Evolutionary conservation across 2,329 filamentous ascomycete species (phyloP), one percentile per base, ranked within the genome.

Genomic region (Amylocarpus encephaloides): DNA sequence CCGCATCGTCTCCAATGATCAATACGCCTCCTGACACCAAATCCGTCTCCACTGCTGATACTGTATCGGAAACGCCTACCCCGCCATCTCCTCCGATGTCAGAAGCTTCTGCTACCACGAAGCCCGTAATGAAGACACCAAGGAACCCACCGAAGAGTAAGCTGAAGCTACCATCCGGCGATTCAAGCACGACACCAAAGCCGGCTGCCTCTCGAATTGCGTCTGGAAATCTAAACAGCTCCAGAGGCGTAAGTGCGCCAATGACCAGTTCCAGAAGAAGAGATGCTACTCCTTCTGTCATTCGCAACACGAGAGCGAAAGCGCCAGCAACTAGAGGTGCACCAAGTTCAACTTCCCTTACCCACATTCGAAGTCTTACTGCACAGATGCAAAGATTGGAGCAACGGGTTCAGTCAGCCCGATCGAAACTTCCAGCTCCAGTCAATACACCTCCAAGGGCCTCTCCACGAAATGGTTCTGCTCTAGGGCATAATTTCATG

Each of bases 381-480:
- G 91, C 89, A 26, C 93, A 97, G 71, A 96, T 97, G 90, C 89
- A 96, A 69, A 88, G 89, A 59, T 83, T 98, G 54, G 93, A 97
- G 68, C 88, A 93, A 56, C 82, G 93, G 40, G 92, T 98, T 9
- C 90, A 97, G 54, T 89, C 85, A 19, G 93, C 86, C 15, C 83
- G 90, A 59, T 96, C 92, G 35, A 95, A 93, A 69, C 79, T 98
- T 16, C 93, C 93, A 2, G 88, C 86, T 1, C 88, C 91, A 2
- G 77, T 81, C 6, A 77, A 75, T 48, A 93, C 86, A 0, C 90
- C 91, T 4, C 89, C 91, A 15, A 82, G 85, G 43, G 78, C 79
- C 4, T 95, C 90, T n/a, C 89, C 91, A 18, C 80, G 88, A 47
- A 67, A 68, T 49, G 51, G 29, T 1, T 73, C 71, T 4, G 61